Conservation (phyloP, 1,139 yeast genomes). For the Taphrina pruni region DNA sequence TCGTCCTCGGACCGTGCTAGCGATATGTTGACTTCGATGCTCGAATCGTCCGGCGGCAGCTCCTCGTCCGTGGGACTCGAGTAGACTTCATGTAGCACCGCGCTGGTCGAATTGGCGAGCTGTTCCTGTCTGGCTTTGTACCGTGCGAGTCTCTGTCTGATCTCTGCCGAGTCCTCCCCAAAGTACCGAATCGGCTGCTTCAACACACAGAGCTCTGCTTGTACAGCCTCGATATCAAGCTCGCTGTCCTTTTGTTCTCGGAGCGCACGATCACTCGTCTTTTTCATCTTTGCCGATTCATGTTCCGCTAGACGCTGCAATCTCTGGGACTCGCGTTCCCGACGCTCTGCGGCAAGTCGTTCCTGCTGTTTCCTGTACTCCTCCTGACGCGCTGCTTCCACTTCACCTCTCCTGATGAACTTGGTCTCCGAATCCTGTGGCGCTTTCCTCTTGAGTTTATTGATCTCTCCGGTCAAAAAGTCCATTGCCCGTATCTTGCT, state of each 20-base stretch:
- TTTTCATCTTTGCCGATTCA: conserved; percentile 41
- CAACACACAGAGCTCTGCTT: conserved; percentile 60
- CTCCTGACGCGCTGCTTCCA: conserved; percentile 47
- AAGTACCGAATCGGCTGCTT: conserved; percentile 55
- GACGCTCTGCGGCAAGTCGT: conserved; percentile 47
- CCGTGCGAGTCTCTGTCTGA: conserved; percentile 46
- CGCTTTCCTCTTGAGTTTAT: conserved; percentile 30
- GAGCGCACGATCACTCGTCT: conserved; percentile 31
- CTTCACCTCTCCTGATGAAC: conserved; percentile 47
- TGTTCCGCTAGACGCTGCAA: conserved; percentile 44
- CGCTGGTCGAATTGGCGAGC: conserved; percentile 15
- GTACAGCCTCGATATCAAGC: conserved; percentile 6
- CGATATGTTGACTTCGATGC: conserved; percentile 50
- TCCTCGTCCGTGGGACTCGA: conserved; percentile 10
- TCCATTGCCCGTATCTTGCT: conserved; percentile 32
- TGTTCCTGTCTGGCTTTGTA: conserved; percentile 35
- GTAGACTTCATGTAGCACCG: conserved; percentile 18
- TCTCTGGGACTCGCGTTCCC: conserved; percentile 45
- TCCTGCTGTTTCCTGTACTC: conserved; percentile 49
- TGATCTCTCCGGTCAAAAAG: conserved; percentile 43
- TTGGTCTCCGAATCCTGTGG: conserved; percentile 41
- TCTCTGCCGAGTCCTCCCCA: conserved; percentile 56
- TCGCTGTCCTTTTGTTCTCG: conserved; percentile 34
- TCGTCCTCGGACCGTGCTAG: conserved; percentile 46
- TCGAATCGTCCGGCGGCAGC: background rate